Conservation (phyloP, 495 filamentous ascomycete species). For the Neurospora sp. region DNA sequence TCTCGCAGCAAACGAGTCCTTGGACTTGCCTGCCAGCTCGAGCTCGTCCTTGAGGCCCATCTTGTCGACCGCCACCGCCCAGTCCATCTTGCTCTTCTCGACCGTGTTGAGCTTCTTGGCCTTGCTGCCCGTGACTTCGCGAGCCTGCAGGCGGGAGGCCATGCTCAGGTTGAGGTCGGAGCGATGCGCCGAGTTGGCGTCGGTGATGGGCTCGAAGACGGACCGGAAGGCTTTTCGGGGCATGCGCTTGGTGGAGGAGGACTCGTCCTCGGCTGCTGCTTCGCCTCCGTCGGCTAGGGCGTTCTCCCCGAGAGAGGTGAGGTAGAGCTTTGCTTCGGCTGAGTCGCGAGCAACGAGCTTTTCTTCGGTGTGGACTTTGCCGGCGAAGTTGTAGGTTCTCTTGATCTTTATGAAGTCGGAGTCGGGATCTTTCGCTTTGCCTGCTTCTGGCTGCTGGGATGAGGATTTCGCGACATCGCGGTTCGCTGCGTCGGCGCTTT, state of each 20-base stretch:
- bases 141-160: slow-evolving; percentile 24
- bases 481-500: slow-evolving; percentile 1
- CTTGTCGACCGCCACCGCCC: slow-evolving; percentile 86
- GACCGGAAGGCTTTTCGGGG: slow-evolving; percentile 62
- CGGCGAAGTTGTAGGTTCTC: slow-evolving; percentile 84
- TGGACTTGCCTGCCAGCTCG: slow-evolving; percentile 69
- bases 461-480: slow-evolving; percentile 10
- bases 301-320: slow-evolving; percentile 43
- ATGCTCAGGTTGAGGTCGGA: slow-evolving; percentile 42
- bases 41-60: slow-evolving; percentile 90
- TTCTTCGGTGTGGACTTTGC: slow-evolving; percentile 71
- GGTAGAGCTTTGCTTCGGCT: slow-evolving; percentile 69
- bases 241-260: slow-evolving; percentile 38
- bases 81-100: slow-evolving; percentile 90
- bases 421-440: slow-evolving; percentile 1
- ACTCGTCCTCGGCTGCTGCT: slow-evolving; percentile 16
- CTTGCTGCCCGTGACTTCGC: slow-evolving; percentile 33
- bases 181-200: slow-evolving; percentile 31
- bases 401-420: slow-evolving; percentile 65
- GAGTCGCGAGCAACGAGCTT: slow-evolving; percentile 70
- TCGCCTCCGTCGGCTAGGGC: slow-evolving; percentile 2
- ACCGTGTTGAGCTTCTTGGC: slow-evolving; percentile 89
- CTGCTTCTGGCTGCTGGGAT: slow-evolving; percentile 13
- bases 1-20: slow-evolving; percentile 67
- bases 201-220: slow-evolving; percentile 64